Base-by-base conservation (phyloP, 192 early-diverging fungal species). In the Coemansia biformis region DNA sequence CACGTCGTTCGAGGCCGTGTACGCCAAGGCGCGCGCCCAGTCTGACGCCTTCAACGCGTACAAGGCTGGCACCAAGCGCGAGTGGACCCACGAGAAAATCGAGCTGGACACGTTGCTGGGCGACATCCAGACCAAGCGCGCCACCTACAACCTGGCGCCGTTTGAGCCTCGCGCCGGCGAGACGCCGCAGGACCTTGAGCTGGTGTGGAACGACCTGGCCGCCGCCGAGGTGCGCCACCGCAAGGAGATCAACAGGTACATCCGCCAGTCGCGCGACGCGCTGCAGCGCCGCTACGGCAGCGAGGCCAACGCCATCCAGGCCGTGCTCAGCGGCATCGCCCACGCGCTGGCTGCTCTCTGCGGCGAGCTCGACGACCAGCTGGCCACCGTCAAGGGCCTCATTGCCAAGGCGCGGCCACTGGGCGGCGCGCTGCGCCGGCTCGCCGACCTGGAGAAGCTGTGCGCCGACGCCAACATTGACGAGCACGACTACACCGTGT, bases 111-210 rank as follows among this genome's bases (percentile, higher is more conserved):
- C 86, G 24, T 68, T 98, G 31, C 74, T 98, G 34, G 88, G 93
- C 16, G 95, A 98, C 57, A 95, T 98, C 55, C 90, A 92, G 56
- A 98, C 92, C 40, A 98, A 98, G 76, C 78, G 92, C 15, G 91
- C 88, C 56, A 98, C 95, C 0, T 98, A 98, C 63, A 89, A 93
- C 40, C 70, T 96, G 38, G 74, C 79, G 22, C 83, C 90, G 12
- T 98, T 94, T 58, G 54, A 72, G 46, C 92, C 95, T 23, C 88
- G 88, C 35, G 53, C 64, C 3, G 93, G 91, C 4, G 57, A 70
- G 22, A 50, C 36, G 34, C 50, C 56, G 38, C 48, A 83, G 74
- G 90, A 94, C 50, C 60, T 96, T n/a, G 86, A 91, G 43, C 49
- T 75, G 34, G 63, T 72, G 26, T 98, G 95, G 95, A 66, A 78